Evolutionary conservation across 352 stramenopile genomes (phyloP), one percentile per base, ranked within the genome.

Genomic region (Phytopythium helicoides): DNA sequence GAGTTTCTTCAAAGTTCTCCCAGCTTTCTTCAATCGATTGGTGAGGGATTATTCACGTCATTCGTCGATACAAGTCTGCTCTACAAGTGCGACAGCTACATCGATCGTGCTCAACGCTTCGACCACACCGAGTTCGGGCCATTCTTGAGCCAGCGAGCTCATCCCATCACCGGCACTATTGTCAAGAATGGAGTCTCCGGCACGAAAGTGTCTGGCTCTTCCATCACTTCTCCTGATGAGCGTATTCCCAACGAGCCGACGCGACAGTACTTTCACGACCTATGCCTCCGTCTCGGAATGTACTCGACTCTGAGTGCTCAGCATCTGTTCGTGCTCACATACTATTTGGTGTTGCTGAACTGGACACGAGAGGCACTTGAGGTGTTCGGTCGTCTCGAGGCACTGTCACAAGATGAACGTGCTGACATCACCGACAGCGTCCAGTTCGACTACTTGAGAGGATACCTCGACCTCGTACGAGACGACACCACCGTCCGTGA

Each of bases 391-490:
- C 66, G 54, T 6, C 36, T 80, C 10, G 42, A 68, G 10, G 35
- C 9, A 10, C 21, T 61, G 11, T 18, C 42, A 8, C 18, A 18
- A 12, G n/a, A 31, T 18, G n/a, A n/a, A 11, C 45, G 28, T 15
- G 44, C 22, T 19, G 53, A 18, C 14, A 42, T 68, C 41, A 56
- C 67, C n/a, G 34, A 40, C 38, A 69, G 56, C 21, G 47, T 90
- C 23, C 68, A 73, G 22, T 86, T 71, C 33, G 75, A 83, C 28
- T 91, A 88, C 44, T 71, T 91, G 31, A 41, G 49, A 39, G 63
- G 70, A 22, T 91, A 84, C 58, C 58, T 91, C 28, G 75, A 88
- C 42, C 80, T 86, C 45, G 81, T 80, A 37, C 58, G 62, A 5
- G 23, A 46, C 19, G 18, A 44, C n/a, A n/a, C n/a, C n/a, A n/a